These are phyloP conservation scores for Xanthoceras sorbifolium DNA, from an alignment of 345 rosid genomes.

Conservation along the genomic window DNA sequence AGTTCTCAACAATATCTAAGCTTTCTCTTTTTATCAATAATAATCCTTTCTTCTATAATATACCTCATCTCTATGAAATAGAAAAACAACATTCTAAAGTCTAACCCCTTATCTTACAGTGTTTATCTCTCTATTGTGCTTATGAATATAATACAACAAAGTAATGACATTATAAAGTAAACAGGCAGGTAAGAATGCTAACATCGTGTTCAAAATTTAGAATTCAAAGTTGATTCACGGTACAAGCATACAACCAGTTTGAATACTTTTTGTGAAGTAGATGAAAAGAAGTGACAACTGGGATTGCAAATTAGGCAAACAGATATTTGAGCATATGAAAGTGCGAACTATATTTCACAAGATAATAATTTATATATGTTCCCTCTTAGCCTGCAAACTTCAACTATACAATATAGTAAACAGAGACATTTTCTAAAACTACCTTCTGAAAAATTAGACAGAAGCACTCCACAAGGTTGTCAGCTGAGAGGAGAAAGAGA, in stretches of 20 bases:
- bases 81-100: background rate
- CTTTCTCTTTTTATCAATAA: background rate
- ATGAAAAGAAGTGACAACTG: background rate
- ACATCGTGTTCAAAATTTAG: constrained; percentile 6
- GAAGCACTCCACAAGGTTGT: constrained; percentile 31
- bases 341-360: constrained; percentile 40
- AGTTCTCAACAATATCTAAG: background rate
- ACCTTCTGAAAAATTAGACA: constrained; percentile 36
- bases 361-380: constrained; percentile 37
- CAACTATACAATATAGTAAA: constrained; percentile 44
- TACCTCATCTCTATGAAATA: background rate
- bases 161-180: background rate
- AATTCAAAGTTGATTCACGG: constrained; percentile 9
- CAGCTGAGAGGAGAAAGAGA: constrained; percentile 30
- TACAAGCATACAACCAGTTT: constrained; percentile 8
- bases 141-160: constrained; percentile 9
- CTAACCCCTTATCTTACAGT: background rate
- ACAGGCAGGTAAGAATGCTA: background rate
- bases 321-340: constrained; percentile 9
- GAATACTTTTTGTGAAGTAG: background rate
- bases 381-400: constrained; percentile 32
- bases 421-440: constrained; percentile 35
- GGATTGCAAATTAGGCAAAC: constrained; percentile 1
- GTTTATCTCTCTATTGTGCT: background rate
- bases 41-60: background rate